These are phyloP conservation scores for Nicotiana attenuata DNA, from an alignment of 257 asterid species.

Conservation along the genomic window DNA sequence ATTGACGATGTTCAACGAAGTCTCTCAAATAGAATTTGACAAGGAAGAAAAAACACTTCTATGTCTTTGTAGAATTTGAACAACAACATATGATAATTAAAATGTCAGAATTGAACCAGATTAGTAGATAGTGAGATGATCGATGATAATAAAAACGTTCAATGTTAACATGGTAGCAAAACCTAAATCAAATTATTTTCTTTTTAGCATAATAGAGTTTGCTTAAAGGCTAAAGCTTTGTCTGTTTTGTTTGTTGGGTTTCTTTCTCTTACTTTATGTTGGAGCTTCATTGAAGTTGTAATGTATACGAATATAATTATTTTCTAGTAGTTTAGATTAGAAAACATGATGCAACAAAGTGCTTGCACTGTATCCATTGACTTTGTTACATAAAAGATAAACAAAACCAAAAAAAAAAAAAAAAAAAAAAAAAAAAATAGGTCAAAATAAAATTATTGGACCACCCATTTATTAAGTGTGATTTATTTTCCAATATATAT, in stretches of 20 bases:
- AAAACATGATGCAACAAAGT: background rate
- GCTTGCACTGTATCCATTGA: conserved; percentile 1
- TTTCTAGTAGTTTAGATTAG: background rate
- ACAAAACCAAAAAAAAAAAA: background rate
- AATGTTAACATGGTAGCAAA: background rate
- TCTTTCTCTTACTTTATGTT: background rate
- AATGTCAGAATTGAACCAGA: too few relatives aligned
- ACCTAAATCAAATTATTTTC: background rate
- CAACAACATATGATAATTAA: background rate
- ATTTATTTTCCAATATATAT: background rate
- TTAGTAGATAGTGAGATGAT: background rate
- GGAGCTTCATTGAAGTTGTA: background rate
- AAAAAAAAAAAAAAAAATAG: background rate
- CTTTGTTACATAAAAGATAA: background rate
- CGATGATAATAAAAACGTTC: background rate
- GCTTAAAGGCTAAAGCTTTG: background rate
- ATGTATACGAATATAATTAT: background rate
- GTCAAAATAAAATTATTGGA: background rate
- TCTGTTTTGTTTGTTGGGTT: background rate
- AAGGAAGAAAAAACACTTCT: background rate
- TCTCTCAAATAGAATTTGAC: background rate
- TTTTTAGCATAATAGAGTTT: background rate
- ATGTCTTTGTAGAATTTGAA: background rate
- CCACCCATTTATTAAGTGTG: background rate
- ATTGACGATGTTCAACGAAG: background rate